Evolutionary conservation across 169 alveolate species (phyloP).

Genomic region (Cryptosporidium sp.): DNA sequence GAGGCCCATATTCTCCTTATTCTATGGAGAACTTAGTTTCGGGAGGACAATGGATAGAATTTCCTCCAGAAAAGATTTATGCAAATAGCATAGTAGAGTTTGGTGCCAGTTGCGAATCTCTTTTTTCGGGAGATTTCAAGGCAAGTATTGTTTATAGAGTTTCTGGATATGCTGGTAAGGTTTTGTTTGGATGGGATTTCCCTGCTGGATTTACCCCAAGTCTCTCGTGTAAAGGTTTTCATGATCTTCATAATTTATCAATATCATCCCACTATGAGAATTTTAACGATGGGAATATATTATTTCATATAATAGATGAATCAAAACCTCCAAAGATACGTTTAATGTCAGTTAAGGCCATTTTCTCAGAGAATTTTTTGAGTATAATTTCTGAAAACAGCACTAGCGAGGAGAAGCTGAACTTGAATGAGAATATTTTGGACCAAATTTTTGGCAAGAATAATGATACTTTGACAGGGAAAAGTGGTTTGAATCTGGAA

Average conservation of each 20-base stretch:
- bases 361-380: slow-evolving; percentile 56
- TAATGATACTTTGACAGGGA: neutral
- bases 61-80: slow-evolving; percentile 50
- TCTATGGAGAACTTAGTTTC: slow-evolving; percentile 47
- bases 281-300: slow-evolving; percentile 45
- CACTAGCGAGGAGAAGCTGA: slow-evolving; percentile 19
- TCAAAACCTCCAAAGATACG: slow-evolving; percentile 45
- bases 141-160: slow-evolving; percentile 44
- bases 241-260: slow-evolving; percentile 45
- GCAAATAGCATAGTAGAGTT: slow-evolving; percentile 44
- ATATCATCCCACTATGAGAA: slow-evolving; percentile 59
- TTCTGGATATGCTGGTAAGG: slow-evolving; percentile 72
- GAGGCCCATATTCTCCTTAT: slow-evolving; percentile 70
- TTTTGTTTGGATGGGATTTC: slow-evolving; percentile 54
- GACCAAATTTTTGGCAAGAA: slow-evolving; percentile 17
- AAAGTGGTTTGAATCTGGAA: neutral
- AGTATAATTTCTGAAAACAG: slow-evolving; percentile 2
- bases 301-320: slow-evolving; percentile 54
- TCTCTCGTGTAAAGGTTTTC: slow-evolving; percentile 48
- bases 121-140: slow-evolving; percentile 50
- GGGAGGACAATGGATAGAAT: slow-evolving; percentile 72
- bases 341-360: slow-evolving; percentile 37
- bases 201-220: slow-evolving; percentile 61
- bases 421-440: neutral
- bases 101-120: slow-evolving; percentile 69